Evolutionary conservation across 139 green algal species (phyloP).

Genomic region (Micractinium sp.): DNA sequence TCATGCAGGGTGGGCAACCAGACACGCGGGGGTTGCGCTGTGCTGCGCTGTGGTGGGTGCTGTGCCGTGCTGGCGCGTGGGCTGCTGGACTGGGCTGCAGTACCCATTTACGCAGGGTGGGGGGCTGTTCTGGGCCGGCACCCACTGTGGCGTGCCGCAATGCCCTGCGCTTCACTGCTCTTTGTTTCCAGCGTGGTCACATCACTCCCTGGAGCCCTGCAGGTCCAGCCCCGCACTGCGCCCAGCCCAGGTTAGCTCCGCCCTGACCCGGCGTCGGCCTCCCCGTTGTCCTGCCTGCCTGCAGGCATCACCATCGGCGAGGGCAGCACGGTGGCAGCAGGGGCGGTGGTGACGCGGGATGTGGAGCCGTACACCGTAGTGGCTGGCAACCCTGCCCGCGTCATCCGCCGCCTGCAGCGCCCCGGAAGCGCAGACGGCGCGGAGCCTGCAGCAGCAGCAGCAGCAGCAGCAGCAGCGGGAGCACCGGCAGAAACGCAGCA

Average conservation of each 20-base stretch:
- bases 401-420: constrained; percentile 48
- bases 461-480: too few species aligned
- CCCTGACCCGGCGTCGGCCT: neutral
- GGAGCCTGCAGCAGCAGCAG: neutral
- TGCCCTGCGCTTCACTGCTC: too few species aligned
- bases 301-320: constrained; percentile 63
- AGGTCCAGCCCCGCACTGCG: neutral
- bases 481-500: too few species aligned
- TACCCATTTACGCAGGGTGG: neutral
- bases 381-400: constrained; percentile 63
- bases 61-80: too few species aligned
- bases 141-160: too few species aligned
- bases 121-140: neutral
- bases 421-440: neutral
- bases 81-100: neutral
- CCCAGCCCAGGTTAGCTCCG: neutral
- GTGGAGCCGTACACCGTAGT: constrained; percentile 63
- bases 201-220: too few species aligned
- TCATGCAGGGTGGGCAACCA: constrained; percentile 30
- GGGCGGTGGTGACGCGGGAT: constrained; percentile 68
- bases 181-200: too few species aligned
- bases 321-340: constrained; percentile 58
- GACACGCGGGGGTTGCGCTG: neutral
- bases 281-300: neutral
- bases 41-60: neutral